Percentiles rank a stretch among this genome's conserved stretches.
phyloP scores from a whole-genome alignment of 495 filamentous ascomycete species.

The Aspergillus panamensis region DNA sequence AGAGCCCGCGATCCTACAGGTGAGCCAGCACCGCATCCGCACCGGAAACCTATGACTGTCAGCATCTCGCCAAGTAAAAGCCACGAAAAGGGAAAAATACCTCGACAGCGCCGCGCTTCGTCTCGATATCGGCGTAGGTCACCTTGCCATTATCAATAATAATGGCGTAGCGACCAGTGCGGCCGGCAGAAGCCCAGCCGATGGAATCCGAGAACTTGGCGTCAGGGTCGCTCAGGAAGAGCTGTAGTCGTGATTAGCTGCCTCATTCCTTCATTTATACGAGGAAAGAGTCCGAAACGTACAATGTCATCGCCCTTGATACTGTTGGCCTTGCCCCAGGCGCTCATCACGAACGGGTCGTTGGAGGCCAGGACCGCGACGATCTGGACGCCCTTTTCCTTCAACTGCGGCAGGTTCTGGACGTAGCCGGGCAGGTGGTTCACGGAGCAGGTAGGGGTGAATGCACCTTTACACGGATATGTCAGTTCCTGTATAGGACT shows the following conservation, averaged over 20 bases:
- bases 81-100: slow-evolving; percentile 9
- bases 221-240: slow-evolving; percentile 79
- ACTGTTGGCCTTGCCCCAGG: slow-evolving; percentile 90
- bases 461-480: slow-evolving; percentile 56
- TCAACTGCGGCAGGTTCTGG: slow-evolving; percentile 63
- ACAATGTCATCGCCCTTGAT: slow-evolving; percentile 74
- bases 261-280: not conserved
- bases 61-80: slow-evolving; percentile 1
- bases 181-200: slow-evolving; percentile 68
- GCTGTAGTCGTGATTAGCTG: slow-evolving; percentile 29
- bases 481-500: not conserved
- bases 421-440: slow-evolving; percentile 84
- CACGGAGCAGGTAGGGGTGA: slow-evolving; percentile 89
- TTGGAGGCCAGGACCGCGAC: slow-evolving; percentile 83
- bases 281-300: slow-evolving; percentile 26
- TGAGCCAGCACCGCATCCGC: slow-evolving; percentile 63
- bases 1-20: slow-evolving; percentile 20
- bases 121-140: slow-evolving; percentile 77
- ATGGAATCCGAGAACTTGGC: slow-evolving; percentile 71
- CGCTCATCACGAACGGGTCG: slow-evolving; percentile 86
- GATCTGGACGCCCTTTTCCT: slow-evolving; percentile 78
- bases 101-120: slow-evolving; percentile 54
- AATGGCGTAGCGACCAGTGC: slow-evolving; percentile 81
- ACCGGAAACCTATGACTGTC: slow-evolving; percentile 54
- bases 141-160: slow-evolving; percentile 87